Base-by-base conservation (phyloP, 1,284 basidiomycete species). In the Apiotrichum laibachii region DNA sequence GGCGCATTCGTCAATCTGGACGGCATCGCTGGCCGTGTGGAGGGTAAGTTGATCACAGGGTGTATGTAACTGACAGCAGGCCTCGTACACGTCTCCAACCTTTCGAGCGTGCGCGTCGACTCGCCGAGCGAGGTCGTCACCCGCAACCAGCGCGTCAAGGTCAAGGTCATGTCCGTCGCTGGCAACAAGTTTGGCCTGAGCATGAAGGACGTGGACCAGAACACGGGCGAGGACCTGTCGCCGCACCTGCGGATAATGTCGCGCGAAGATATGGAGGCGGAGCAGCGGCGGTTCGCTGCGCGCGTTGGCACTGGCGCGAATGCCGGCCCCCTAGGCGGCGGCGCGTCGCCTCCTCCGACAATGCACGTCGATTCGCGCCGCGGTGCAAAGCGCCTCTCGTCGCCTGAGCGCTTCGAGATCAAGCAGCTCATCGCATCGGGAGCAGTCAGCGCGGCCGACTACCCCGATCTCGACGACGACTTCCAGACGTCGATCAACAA, bases 341-440 rank as follows among this genome's bases (percentile, higher is more conserved):
- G 6, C n/a, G 19, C 34, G 15, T 11, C 22, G 12, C 44, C 44
- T 7, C 34, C 31, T 15, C 72, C 59, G 31, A 40, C 59, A 16
- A 58, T 73, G 12, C 72, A 69, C 34, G 73, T 77, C 19, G 76
- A 76, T 85, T 58, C 92, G 85, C 50, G 80, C 87, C 52, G 81
- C 86, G 47, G 73, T 55, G 91, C 92, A 1, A 95, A 95, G 74
- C 86, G 96, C 18, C 80, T 99, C 57, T 95, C 95, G 1, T 94
- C 91, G 31, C 96, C 96, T 0, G 96, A 99, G 77, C 86, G 96
- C 22, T 99, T 95, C 92, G 96, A 99, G 80, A 91, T 99, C 77
- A 97, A 98, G 77, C 96, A 99, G 77, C 85, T 99, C 60, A 97
- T 99, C 62, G 92, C 96, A 0, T 96, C 92, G 44, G 96, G 96